phyloP scores from a whole-genome alignment of 2,329 filamentous ascomycete genomes.

The Aspergillus piperis region DNA sequence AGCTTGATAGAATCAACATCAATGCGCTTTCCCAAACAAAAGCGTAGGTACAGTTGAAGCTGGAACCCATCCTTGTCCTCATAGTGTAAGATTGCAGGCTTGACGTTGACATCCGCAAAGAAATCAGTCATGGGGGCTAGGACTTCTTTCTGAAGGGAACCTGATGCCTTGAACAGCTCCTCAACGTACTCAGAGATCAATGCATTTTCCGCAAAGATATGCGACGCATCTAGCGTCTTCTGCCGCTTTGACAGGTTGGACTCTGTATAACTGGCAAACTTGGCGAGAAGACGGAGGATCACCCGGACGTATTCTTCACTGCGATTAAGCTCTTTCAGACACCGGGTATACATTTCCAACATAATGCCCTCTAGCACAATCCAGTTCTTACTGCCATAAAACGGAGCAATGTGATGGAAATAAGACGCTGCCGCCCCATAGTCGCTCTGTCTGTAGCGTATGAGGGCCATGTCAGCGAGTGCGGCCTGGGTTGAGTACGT shows the following conservation, averaged over 20 bases:
- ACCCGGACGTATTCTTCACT: slow-evolving; percentile 78
- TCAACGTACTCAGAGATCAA: slow-evolving; percentile 40
- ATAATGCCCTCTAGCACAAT: slow-evolving; percentile 76
- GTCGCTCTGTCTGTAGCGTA: slow-evolving; percentile 77
- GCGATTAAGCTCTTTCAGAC: slow-evolving; percentile 73
- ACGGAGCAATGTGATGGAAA: slow-evolving; percentile 75
- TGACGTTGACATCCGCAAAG: slow-evolving; percentile 69
- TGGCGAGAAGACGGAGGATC: slow-evolving; percentile 64
- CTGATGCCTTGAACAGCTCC: slow-evolving; percentile 51
- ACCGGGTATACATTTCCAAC: slow-evolving; percentile 81
- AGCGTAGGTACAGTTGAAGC: slow-evolving; percentile 67
- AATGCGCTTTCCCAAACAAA: slow-evolving; percentile 71
- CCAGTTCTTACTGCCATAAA: slow-evolving; percentile 79
- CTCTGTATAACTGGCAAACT: slow-evolving; percentile 38
- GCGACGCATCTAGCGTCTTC: slow-evolving; percentile 33
- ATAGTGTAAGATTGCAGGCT: slow-evolving; percentile 69
- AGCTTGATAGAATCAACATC: slow-evolving; percentile 66
- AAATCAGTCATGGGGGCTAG: slow-evolving; percentile 70
- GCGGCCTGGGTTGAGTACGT: slow-evolving; percentile 74
- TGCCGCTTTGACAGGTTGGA: slow-evolving; percentile 33
- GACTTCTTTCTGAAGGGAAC: slow-evolving; percentile 60
- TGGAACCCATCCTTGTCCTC: slow-evolving; percentile 74
- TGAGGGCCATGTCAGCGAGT: slow-evolving; percentile 79
- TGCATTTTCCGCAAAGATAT: slow-evolving; percentile 32
- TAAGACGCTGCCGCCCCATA: slow-evolving; percentile 72